phyloP scores from a whole-genome alignment of 345 rosid genomes.

The Hibiscus trionum region DNA sequence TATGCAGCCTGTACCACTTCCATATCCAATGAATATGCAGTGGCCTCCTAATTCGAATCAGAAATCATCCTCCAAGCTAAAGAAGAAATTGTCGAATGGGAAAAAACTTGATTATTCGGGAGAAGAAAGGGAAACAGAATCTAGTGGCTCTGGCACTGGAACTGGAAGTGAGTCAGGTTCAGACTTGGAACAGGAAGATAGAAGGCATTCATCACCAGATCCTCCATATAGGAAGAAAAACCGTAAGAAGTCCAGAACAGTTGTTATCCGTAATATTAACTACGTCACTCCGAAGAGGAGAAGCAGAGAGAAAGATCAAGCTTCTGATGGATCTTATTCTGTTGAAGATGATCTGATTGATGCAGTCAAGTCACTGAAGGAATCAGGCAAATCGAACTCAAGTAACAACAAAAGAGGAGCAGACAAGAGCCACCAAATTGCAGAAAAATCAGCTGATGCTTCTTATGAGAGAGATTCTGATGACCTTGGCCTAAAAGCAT shows the following conservation, averaged over 20 bases:
- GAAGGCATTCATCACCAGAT: slow-evolving; percentile 34
- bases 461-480: slow-evolving; percentile 13
- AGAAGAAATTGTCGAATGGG: slow-evolving; percentile 31
- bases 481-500: slow-evolving; percentile 7
- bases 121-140: slow-evolving; percentile 39
- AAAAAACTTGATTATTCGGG: slow-evolving; percentile 36
- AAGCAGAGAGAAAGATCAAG: slow-evolving; percentile 35
- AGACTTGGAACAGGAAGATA: slow-evolving; percentile 29
- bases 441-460: slow-evolving; percentile 20
- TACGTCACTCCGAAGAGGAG: slow-evolving; percentile 76
- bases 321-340: slow-evolving; percentile 32
- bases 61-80: slow-evolving; percentile 23
- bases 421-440: slow-evolving; percentile 15
- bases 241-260: slow-evolving; percentile 62
- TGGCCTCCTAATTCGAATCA: slow-evolving; percentile 31
- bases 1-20: slow-evolving; percentile 44
- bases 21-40: slow-evolving; percentile 40
- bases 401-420: slow-evolving; percentile 22
- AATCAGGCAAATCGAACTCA: slow-evolving; percentile 24
- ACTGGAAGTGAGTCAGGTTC: slow-evolving; percentile 40
- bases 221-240: slow-evolving; percentile 33
- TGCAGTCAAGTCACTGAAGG: slow-evolving; percentile 44
- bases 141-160: slow-evolving; percentile 42
- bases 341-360: slow-evolving; percentile 43
- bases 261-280: slow-evolving; percentile 77